Conservation (phyloP, 352 stramenopile genomes). For the Phytophthora sojae region DNA sequence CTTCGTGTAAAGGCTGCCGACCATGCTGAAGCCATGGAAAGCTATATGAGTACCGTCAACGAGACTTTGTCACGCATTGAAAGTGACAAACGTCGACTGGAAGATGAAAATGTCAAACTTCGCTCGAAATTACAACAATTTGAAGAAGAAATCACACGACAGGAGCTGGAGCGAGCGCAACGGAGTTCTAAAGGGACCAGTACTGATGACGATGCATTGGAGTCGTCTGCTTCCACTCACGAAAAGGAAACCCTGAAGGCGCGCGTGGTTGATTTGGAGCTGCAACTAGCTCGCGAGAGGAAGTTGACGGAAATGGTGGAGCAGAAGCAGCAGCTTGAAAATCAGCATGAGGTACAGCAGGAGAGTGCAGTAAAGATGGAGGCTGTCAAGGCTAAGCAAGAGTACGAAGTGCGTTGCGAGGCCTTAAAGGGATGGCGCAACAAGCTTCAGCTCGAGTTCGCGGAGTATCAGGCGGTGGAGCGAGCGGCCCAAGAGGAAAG, state of each 20-base stretch:
- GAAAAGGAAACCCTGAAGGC: constrained; percentile 21
- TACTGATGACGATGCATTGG: constrained; percentile 18
- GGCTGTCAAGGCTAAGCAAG: constrained; percentile 14
- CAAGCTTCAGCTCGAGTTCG: constrained; percentile 47
- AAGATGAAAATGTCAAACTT: constrained; percentile 32
- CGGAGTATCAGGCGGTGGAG: constrained; percentile 36
- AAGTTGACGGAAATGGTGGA: constrained; percentile 33
- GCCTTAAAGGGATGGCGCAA: constrained; percentile 19
- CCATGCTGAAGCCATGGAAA: constrained; percentile 36
- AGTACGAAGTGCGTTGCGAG: constrained; percentile 14
- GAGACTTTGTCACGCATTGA: constrained; percentile 41
- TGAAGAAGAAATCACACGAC: constrained; percentile 17
- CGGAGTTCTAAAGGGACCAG: constrained; percentile 24
- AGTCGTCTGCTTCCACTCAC: constrained; percentile 1
- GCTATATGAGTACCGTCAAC: constrained; percentile 43
- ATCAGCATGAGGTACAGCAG: constrained; percentile 22
- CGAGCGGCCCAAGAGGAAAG: constrained; percentile 36
- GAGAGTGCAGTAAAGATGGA: constrained; percentile 17
- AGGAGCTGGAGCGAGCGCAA: constrained; percentile 12
- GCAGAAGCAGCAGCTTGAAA: constrained; percentile 26
- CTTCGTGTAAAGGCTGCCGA: constrained; percentile 32
- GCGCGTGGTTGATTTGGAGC: constrained; percentile 36
- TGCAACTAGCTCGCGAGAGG: constrained; percentile 34
- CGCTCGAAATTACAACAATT: constrained; percentile 31
- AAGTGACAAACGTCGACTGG: constrained; percentile 29